Evolutionary conservation across 768 basidiomycete genomes (phyloP), one percentile per base, ranked within the genome.

Genomic region (Amanita pallidorosea): DNA sequence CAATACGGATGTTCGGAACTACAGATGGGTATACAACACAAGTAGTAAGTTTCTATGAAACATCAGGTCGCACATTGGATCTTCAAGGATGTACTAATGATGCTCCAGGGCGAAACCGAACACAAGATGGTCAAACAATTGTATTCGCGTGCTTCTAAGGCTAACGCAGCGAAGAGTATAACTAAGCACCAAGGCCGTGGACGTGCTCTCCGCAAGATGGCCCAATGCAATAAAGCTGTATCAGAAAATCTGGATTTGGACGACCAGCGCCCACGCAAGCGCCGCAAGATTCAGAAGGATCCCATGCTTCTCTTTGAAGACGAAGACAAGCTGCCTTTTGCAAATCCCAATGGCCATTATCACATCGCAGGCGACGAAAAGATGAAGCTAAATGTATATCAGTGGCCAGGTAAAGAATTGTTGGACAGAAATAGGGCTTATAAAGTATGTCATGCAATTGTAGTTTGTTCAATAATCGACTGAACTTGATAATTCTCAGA

Each of bases 121-220:
- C 72, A 76, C 47, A 54, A 59, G 0, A 54, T 45, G 0, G 59
- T 63, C 13, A 75, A 76, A 54, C 37, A 48, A 0, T 67, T 61
- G 40, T 75, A 69, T 38, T 23, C 53, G 1, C 54, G 58, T 0
- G 65, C 64, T 2, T 66, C 64, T 55, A 71, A 70, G 49, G 0
- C 52, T 57, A n/a, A 58, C 29, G 20, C 60, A 11, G 9, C 41
- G 1, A 20, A 23, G 0, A 62, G 56, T 45, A 42, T 61, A 9
- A 36, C 47, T 4, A 53, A 57, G 18, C 44, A 58, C 2, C 25
- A 45, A 29, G 13, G 25, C 4, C 44, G 37, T 33, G 40, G 38
- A 22, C 23, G 35, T 9, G n/a, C 27, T 9, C 33, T 46, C 11
- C 33, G 17, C 22, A 45, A 46, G 34, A 33, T 35, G 1, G 25